phyloP scores from a whole-genome alignment of 148 eudicot species.

The Polygonum maritimum region DNA sequence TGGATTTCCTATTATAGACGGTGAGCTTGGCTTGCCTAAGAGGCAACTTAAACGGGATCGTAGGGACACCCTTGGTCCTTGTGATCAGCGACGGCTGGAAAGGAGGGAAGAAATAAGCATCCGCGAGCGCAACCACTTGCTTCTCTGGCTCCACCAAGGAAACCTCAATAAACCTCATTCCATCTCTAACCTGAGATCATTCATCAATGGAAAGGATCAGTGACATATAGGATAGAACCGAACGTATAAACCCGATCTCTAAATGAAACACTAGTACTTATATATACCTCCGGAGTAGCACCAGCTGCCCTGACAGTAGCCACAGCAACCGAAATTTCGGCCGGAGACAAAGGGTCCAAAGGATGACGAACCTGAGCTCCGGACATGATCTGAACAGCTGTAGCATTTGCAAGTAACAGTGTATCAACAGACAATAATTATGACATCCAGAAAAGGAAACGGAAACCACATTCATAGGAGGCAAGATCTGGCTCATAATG shows the following conservation, averaged over 20 bases:
- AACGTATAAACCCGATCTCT: neutral
- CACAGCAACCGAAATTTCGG: constrained; percentile 61
- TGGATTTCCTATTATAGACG: constrained; percentile 55
- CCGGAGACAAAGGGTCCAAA: constrained; percentile 58
- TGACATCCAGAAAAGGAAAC: neutral
- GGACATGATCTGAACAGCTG: constrained; percentile 34
- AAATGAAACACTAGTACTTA: neutral
- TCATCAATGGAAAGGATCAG: neutral
- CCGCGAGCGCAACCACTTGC: constrained; percentile 54
- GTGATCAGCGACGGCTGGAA: constrained; percentile 52
- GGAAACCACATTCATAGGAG: neutral
- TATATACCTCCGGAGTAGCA: constrained; percentile 57
- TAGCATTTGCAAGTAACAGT: neutral
- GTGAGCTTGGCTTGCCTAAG: constrained; percentile 54
- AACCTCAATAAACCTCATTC: constrained; percentile 57
- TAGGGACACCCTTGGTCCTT: constrained; percentile 47
- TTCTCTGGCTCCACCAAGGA: constrained; percentile 54
- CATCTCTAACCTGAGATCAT: constrained; percentile 41
- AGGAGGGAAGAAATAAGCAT: constrained; percentile 69
- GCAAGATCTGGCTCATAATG: neutral
- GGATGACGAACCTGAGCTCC: constrained; percentile 66
- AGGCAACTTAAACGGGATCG: constrained; percentile 48
- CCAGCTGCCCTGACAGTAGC: constrained; percentile 76
- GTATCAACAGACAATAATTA: neutral
- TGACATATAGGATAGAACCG: neutral